Evolutionary conservation across 2,329 filamentous ascomycete species (phyloP), one percentile per base, ranked within the genome.

Genomic region (Colletotrichum noveboracense): DNA sequence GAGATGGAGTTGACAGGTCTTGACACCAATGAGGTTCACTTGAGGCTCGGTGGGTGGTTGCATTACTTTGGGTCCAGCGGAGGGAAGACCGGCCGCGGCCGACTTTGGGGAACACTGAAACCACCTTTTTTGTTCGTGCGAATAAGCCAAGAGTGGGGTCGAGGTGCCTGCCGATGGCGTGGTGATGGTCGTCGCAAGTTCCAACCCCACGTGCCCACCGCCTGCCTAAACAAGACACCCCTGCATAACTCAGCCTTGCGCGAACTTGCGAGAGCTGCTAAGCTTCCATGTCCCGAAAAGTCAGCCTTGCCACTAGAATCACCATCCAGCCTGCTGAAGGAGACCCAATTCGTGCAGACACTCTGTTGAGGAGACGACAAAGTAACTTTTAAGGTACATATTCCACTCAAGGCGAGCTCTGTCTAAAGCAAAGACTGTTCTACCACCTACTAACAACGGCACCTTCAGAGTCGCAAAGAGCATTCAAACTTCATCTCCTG

Each of bases 181-280:
- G 66, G 43, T 60, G 32, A 58, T 69, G 18, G 55, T 43, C 32
- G 32, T 75, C 64, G 64, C 73, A 68, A 73, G 56, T 38, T 13
- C n/a, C 28, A 21, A 38, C 66, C 71, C 71, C 71, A 75, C 71
- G 60, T 71, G 52, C 61, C 56, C 65, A 71, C 70, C 71, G 61
- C 72, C 43, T 76, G 36, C 75, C 71, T 34, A 28, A 65, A 66
- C 21, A 24, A 38, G 75, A 68, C 75, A 65, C 75, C 72, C 72
- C 75, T 77, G 75, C 72, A 77, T 76, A 30, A 66, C 64, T 77
- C 75, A 77, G 75, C 75, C 75, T 77, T 72, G 75, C 75, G 67
- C 55, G 62, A 36, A 52, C 30, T 69, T 66, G 66, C 68, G 71
- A 69, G 48, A 76, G 70, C 64, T 48, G 60, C 71, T 61, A 36